phyloP scores from a whole-genome alignment of 495 filamentous ascomycete genomes.

The Durotheca rogersii region DNA sequence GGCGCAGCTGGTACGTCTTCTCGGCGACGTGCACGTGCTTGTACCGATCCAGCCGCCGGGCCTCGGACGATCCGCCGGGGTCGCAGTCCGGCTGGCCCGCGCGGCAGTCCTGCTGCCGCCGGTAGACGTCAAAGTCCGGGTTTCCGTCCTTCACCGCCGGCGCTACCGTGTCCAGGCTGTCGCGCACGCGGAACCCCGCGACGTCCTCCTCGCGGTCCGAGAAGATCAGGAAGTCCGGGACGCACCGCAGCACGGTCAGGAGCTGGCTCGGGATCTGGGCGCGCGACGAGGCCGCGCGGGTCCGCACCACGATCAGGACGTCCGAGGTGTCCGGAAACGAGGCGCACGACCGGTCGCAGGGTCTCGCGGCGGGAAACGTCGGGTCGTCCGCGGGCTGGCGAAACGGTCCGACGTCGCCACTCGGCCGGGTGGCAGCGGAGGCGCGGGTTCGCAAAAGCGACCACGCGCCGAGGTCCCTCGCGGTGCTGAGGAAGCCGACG shows the following conservation, averaged over 20 bases:
- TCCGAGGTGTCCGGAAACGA: conserved; percentile 41
- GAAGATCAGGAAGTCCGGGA: conserved; percentile 57
- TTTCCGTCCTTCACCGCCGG: conserved; percentile 35
- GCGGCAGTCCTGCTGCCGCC: conserved; percentile 45
- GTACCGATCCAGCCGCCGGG: conserved; percentile 53
- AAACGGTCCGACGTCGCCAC: not conserved
- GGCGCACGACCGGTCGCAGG: conserved; percentile 31
- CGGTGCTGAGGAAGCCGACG: conserved; percentile 32
- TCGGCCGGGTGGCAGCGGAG: conserved; percentile 21
- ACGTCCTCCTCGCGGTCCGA: conserved; percentile 57
- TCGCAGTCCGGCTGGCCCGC: conserved; percentile 46
- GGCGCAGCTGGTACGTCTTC: conserved; percentile 44
- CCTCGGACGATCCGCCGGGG: conserved; percentile 39
- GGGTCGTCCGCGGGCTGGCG: not conserved
- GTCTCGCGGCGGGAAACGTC: not conserved
- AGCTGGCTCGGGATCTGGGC: conserved; percentile 57
- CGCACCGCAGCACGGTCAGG: conserved; percentile 52
- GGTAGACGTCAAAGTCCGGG: conserved; percentile 58
- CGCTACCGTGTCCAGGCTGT: conserved; percentile 53
- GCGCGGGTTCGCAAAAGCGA: conserved; percentile 23
- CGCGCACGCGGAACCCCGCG: conserved; percentile 49
- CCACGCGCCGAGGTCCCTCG: conserved; percentile 34
- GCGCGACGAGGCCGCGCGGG: conserved; percentile 56
- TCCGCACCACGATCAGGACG: conserved; percentile 56
- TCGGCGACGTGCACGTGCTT: conserved; percentile 50